These are phyloP conservation scores for Nakaseomyces uthaithaninus DNA, from an alignment of 1,139 yeast species.

Conservation along the genomic window DNA sequence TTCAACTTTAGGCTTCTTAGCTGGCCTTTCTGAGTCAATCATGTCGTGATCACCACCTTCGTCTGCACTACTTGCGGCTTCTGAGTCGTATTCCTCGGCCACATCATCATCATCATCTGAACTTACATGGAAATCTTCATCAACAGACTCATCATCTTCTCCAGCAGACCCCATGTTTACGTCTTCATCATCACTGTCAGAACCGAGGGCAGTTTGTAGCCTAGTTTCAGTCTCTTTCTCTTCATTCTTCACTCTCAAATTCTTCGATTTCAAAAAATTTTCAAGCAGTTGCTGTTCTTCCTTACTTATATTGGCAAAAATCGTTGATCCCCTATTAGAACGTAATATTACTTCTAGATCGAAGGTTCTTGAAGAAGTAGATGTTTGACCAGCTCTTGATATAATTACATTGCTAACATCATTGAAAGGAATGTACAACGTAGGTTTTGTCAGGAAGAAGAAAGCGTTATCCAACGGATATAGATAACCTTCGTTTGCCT, in stretches of 20 bases:
- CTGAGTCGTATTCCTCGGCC: slow-evolving; percentile 85
- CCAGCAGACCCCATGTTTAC: slow-evolving; percentile 66
- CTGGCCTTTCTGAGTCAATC: slow-evolving; percentile 36
- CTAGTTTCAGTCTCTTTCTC: slow-evolving; percentile 79
- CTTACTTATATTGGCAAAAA: slow-evolving; percentile 80
- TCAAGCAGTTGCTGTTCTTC: slow-evolving; percentile 84
- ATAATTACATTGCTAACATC: slow-evolving; percentile 72
- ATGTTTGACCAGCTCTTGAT: slow-evolving; percentile 81
- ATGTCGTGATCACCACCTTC: slow-evolving; percentile 38
- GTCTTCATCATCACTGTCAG: slow-evolving; percentile 60
- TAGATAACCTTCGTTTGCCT: slow-evolving; percentile 90
- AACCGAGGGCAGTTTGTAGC: slow-evolving; percentile 68
- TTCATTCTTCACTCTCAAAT: slow-evolving; percentile 76
- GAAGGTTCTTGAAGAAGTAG: slow-evolving; percentile 80
- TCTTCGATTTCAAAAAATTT: slow-evolving; percentile 66
- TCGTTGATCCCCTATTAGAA: slow-evolving; percentile 61
- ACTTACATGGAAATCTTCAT: slow-evolving; percentile 58
- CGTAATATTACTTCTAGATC: slow-evolving; percentile 75
- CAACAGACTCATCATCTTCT: slow-evolving; percentile 61
- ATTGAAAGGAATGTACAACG: slow-evolving; percentile 79
- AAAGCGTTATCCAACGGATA: slow-evolving; percentile 88
- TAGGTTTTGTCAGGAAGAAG: slow-evolving; percentile 88
- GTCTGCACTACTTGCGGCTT: slow-evolving; percentile 44
- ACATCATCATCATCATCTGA: slow-evolving; percentile 57
- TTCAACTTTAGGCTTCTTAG: slow-evolving; percentile 32